Percentiles rank a stretch among this genome's conserved stretches.
Conservation (phyloP, 495 filamentous ascomycete genomes). For the Xylaria acuta region DNA sequence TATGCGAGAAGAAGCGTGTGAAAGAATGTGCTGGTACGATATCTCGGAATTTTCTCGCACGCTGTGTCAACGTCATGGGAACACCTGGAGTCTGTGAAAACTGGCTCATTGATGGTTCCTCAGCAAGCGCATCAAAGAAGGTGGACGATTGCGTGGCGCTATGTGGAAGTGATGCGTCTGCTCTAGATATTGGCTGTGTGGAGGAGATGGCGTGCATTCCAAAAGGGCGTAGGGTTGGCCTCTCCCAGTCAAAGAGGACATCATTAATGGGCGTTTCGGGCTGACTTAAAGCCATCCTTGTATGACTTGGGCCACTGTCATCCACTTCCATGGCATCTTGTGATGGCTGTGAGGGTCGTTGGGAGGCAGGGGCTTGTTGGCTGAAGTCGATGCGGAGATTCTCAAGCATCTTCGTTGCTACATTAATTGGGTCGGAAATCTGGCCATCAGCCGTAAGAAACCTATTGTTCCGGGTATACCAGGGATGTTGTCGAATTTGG, state of each 20-base stretch:
- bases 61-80: constrained; percentile 81
- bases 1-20: constrained; percentile 88
- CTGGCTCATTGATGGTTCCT: constrained; percentile 91
- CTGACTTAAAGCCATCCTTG: constrained; percentile 70
- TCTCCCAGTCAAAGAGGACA: constrained; percentile 79
- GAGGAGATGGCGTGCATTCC: constrained; percentile 61
- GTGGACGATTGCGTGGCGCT: constrained; percentile 40
- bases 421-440: constrained; percentile 76
- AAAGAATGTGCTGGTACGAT: constrained; percentile 81
- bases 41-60: constrained; percentile 84
- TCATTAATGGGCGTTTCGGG: constrained; percentile 76
- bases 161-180: constrained; percentile 39
- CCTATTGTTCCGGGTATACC: constrained; percentile 87
- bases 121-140: constrained; percentile 70
- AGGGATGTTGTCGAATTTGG: constrained; percentile 90
- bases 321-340: constrained; percentile 64
- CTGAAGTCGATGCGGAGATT: constrained; percentile 90
- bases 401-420: constrained; percentile 93
- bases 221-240: constrained; percentile 53
- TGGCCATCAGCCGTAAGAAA: constrained; percentile 75
- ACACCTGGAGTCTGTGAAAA: constrained; percentile 85
- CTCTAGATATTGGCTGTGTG: constrained; percentile 55
- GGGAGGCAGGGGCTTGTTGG: constrained; percentile 64
- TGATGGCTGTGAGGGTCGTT: constrained; percentile 49
- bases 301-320: constrained; percentile 35